Conservation (phyloP, 768 basidiomycete genomes). For the Termitomyces sp. region DNA sequence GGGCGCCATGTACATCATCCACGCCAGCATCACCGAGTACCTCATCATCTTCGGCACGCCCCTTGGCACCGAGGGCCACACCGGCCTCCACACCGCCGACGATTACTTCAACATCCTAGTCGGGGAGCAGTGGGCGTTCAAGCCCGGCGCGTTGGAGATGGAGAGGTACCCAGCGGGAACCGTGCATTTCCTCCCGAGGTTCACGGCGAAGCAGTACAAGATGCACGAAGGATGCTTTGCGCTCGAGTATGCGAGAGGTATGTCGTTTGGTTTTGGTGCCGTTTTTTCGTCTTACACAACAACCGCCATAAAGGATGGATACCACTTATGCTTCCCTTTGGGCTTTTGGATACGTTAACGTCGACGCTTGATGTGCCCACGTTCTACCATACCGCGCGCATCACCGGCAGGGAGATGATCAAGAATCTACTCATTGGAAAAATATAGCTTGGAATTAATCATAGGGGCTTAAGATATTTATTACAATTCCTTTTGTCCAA, state of each 20-base stretch:
- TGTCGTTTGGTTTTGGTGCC: too few relatives aligned
- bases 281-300: too few relatives aligned
- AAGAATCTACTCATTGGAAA: constrained; percentile 81
- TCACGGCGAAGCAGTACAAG: constrained; percentile 92
- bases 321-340: constrained; percentile 93
- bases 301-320: too few relatives aligned
- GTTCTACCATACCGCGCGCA: constrained; percentile 66
- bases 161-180: constrained; percentile 82
- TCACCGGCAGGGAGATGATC: constrained; percentile 82
- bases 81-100: constrained; percentile 91
- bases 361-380: constrained; percentile 89
- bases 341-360: constrained; percentile 75
- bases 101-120: constrained; percentile 96
- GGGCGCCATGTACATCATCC: constrained; percentile 98
- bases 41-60: constrained; percentile 95
- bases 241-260: constrained; percentile 90
- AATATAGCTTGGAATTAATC: too few relatives aligned
- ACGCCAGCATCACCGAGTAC: constrained; percentile 96
- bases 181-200: constrained; percentile 79
- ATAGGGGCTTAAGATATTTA: too few relatives aligned
- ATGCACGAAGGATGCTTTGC: constrained; percentile 97
- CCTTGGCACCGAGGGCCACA: constrained; percentile 94
- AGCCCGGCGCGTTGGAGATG: constrained; percentile 73
- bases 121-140: constrained; percentile 94
- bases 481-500: too few relatives aligned